Evolutionary conservation across 108 stramenopile species (phyloP), one percentile per base, ranked within the genome.

Genomic region (Stephanodiscus triporus): DNA sequence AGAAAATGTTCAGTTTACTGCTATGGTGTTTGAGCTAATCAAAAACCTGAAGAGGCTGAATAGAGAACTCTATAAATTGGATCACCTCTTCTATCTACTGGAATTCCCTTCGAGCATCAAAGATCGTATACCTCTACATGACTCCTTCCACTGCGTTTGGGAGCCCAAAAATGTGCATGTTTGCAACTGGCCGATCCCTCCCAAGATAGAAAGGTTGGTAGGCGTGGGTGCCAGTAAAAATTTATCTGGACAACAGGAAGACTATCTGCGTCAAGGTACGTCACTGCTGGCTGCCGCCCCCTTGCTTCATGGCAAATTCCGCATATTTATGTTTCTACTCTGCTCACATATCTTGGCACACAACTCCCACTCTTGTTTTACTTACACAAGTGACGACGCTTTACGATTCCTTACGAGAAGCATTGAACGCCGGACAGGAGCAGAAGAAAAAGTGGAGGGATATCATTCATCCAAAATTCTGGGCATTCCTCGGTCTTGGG

Each of bases 381-480:
- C 14, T 8, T 42, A 9, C 36, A 22, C 32, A 38, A 76, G 75
- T 76, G 9, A 29, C 49, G 9, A 20, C 27, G 2, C 51, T 76
- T 4, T 69, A 61, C 59, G 17, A 64, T 1, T 60, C 48, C 14
- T 60, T 70, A 24, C 51, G 53, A 14, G 14, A 26, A 20, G 68
- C 76, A 19, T 51, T 64, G 29, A 47, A 22, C 22, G 14, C 2
- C 43, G 43, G 43, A 9, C 40, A 42, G 40, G 40, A 36, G 4
- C 6, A 22, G 40, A 13, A n/a, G n/a, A 54, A 51, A 22, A 70
- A 56, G 27, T 77, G 76, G 76, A 77, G 75, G 23, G 67, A 69
- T 6, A 27, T 51, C 29, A 32, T 76, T 11, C 67, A 76, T 38
- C 75, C 75, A 6, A 76, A 76, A 34, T 76, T 43, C 45, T 76